Base-by-base conservation (phyloP, 164 flowering plant genomes). In the Piper longum region DNA sequence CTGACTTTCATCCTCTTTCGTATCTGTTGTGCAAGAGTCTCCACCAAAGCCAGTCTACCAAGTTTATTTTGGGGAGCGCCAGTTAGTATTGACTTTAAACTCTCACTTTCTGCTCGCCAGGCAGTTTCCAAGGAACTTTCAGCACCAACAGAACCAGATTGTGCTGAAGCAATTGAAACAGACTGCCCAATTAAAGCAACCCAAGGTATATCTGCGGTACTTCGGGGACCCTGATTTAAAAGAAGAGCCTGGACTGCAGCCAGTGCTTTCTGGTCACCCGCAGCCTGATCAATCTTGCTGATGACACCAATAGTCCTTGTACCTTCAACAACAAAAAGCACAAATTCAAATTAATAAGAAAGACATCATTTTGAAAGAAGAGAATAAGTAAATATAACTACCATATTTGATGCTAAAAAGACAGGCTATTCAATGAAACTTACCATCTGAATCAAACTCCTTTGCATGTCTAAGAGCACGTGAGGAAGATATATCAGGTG, bases 201-300 rank as follows among this genome's bases (percentile, higher is more conserved):
- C 97, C 97, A 95, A 16, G 89, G 88, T 16, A 95, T 87, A 64
- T 91, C 97, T 70, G 88, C 69, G 64, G 99, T 79, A 69, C 75
- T 91, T 16, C 89, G 79, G 39, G 99, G 99, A 54, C 99, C 99
- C 74, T 91, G 91, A 74, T 83, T 84, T 65, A 77, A 62, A 48
- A 91, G 73, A 36, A 95, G 87, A 71, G 99, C 99, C 78, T 89
- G 99, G 73, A 95, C 96, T 62, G 99, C 99, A 70, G 96, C 87
- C 71, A 95, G 88, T n/a, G 79, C 74, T 82, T 95, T 95, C 60
- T 78, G 80, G 54, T 95, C 97, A 70, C 87, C 62, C 57, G 95
- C 80, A 55, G 88, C 93, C 78, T 91, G 97, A 79, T 95, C 99
- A 70, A 95, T 84, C 81, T 95, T 95, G 74, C 96, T 89, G 65